phyloP scores from a whole-genome alignment of 2,329 filamentous ascomycete species.

The Graphium sp. region DNA sequence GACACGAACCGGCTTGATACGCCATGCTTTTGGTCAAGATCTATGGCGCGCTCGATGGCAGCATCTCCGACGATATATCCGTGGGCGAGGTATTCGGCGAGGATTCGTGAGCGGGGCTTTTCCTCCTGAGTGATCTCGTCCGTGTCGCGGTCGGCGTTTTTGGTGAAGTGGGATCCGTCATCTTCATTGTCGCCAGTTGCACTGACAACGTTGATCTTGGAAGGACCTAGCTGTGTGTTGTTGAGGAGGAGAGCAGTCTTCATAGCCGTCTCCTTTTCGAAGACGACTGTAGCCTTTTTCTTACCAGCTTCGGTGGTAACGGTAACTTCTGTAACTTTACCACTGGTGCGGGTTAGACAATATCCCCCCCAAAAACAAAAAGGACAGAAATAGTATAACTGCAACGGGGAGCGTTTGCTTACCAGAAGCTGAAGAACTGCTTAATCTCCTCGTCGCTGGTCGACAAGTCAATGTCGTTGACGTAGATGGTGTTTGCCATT shows the following conservation, averaged over 20 bases:
- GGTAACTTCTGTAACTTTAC: conserved; percentile 77
- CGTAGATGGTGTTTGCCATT: conserved; percentile 59
- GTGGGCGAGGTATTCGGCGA: conserved; percentile 92
- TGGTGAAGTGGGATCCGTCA: conserved; percentile 36
- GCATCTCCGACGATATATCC: conserved; percentile 68
- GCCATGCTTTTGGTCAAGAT: conserved; percentile 79
- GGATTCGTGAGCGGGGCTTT: conserved; percentile 84
- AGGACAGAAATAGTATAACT: neutral
- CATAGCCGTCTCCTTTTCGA: conserved; percentile 91
- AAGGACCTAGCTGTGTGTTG: conserved; percentile 83
- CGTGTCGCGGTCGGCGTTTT: conserved; percentile 37
- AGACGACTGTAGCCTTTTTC: conserved; percentile 82
- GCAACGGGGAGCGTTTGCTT: too few species aligned
- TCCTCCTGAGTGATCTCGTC: conserved; percentile 83
- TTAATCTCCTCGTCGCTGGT: conserved; percentile 83
- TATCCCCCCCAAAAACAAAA: neutral
- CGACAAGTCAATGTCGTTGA: conserved; percentile 70
- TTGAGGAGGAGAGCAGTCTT: conserved; percentile 95
- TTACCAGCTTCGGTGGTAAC: conserved; percentile 51
- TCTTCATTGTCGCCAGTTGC: conserved; percentile 48
- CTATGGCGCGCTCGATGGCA: conserved; percentile 68
- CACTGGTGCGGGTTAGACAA: conserved; percentile 29
- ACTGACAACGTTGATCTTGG: conserved; percentile 62
- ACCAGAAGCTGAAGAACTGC: conserved; percentile 97
- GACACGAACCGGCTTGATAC: conserved; percentile 65